Percentiles rank a stretch among this genome's conserved stretches.
phyloP scores from a whole-genome alignment of 306 rosid species.

The Senna siamea region DNA sequence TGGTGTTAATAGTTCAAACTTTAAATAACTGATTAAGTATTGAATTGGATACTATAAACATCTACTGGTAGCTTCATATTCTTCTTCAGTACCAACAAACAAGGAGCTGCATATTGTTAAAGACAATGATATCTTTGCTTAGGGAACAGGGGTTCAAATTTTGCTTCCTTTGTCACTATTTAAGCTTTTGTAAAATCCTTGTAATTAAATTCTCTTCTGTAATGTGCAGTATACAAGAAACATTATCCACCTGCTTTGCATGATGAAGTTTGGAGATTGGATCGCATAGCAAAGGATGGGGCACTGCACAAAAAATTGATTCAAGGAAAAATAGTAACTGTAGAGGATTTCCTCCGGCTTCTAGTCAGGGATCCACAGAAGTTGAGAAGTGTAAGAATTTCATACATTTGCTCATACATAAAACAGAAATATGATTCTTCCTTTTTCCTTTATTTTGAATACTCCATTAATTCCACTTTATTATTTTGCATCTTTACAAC shows the following conservation, averaged over 20 bases:
- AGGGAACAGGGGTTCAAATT: not conserved
- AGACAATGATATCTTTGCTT: not conserved
- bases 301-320: constrained; percentile 80
- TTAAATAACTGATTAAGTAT: not conserved
- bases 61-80: not conserved
- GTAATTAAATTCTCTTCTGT: constrained; percentile 9
- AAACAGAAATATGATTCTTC: constrained; percentile 19
- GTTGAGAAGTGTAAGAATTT: constrained; percentile 73
- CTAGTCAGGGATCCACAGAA: constrained; percentile 75
- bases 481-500: constrained; percentile 26
- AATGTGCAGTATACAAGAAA: constrained; percentile 79
- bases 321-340: constrained; percentile 58
- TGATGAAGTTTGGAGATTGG: constrained; percentile 92
- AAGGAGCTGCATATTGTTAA: not conserved
- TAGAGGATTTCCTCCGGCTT: constrained; percentile 82
- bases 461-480: not conserved
- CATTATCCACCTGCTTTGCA: constrained; percentile 87
- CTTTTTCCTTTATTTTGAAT: constrained; percentile 7
- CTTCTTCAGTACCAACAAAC: not conserved
- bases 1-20: not conserved
- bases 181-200: constrained; percentile 17
- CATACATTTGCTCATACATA: not conserved
- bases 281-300: constrained; percentile 86
- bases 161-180: constrained; percentile 6
- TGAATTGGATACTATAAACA: constrained; percentile 23